These are phyloP conservation scores for Metschnikowia lochheadii DNA, from an alignment of 805 yeast genomes.

Conservation along the genomic window DNA sequence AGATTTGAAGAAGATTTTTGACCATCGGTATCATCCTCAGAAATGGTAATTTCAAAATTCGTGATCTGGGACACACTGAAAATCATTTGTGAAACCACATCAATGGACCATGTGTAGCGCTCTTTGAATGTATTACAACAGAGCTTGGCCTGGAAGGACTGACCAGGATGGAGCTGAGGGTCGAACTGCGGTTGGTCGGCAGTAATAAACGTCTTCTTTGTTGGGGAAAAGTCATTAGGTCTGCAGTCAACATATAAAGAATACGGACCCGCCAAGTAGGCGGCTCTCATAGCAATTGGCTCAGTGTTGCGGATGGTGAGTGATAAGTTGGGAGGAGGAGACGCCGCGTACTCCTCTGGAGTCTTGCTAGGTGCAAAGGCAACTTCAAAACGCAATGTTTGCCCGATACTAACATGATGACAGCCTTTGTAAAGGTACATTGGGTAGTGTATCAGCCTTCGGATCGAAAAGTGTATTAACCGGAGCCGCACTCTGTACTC, in stretches of 20 bases:
- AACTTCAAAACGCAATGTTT: constrained; percentile 13
- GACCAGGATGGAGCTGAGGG: constrained; percentile 69
- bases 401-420: constrained; percentile 16
- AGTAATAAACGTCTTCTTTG: constrained; percentile 53
- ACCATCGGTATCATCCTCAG: constrained; percentile 2
- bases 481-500: background rate
- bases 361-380: constrained; percentile 14
- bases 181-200: constrained; percentile 77
- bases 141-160: constrained; percentile 54
- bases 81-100: constrained; percentile 74
- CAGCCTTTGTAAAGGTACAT: constrained; percentile 12
- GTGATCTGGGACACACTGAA: constrained; percentile 68
- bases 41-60: constrained; percentile 58
- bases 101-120: constrained; percentile 71
- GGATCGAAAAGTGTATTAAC: background rate
- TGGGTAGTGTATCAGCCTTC: background rate
- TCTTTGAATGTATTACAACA: constrained; percentile 60
- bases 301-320: constrained; percentile 68
- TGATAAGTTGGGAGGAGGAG: constrained; percentile 35
- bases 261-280: constrained; percentile 87
- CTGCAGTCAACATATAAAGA: constrained; percentile 78
- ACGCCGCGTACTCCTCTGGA: constrained; percentile 14
- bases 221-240: constrained; percentile 58
- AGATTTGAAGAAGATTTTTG: constrained; percentile 14
- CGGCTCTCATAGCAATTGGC: constrained; percentile 69